A percentile compares a stretch with the other conserved stretches of the same genome.
Evolutionary conservation across 2,329 filamentous ascomycete species (phyloP).

Genomic region (Periconia digitata): DNA sequence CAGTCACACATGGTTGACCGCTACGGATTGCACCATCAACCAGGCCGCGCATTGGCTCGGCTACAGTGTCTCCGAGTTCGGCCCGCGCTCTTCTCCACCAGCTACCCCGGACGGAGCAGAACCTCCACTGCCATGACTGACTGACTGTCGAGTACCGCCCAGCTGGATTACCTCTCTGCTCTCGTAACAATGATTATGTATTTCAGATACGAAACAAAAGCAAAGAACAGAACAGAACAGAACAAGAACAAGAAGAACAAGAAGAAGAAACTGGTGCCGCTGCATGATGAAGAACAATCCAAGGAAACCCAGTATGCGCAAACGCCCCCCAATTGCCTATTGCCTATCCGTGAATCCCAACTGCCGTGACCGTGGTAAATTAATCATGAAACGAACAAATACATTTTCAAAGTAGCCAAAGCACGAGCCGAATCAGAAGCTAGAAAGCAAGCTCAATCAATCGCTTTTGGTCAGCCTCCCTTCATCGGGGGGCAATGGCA

Average conservation of each 20-base stretch:
- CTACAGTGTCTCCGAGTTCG: slow-evolving; percentile 23
- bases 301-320: not conserved
- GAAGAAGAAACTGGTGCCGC: too few relatives aligned
- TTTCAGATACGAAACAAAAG: not conserved
- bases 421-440: not conserved
- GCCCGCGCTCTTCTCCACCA: slow-evolving; percentile 7
- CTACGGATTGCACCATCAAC: slow-evolving; percentile 37
- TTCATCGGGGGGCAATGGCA: slow-evolving; percentile 42
- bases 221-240: not conserved
- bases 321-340: slow-evolving; percentile 9
- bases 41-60: slow-evolving; percentile 24
- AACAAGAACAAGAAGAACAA: not conserved
- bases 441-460: not conserved
- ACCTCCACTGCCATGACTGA: not conserved
- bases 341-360: slow-evolving; percentile 6
- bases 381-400: slow-evolving; percentile 6
- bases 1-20: slow-evolving; percentile 40
- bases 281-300: not conserved
- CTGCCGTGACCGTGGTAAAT: slow-evolving; percentile 12
- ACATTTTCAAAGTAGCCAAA: slow-evolving; percentile 4
- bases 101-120: slow-evolving; percentile 7
- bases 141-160: slow-evolving; percentile 2
- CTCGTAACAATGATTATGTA: too few relatives aligned
- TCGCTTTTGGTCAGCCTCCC: too few relatives aligned
- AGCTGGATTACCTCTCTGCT: slow-evolving; percentile 7